Evolutionary conservation across 129 eudicot genomes (phyloP).

Genomic region (Artemisia argyi): DNA sequence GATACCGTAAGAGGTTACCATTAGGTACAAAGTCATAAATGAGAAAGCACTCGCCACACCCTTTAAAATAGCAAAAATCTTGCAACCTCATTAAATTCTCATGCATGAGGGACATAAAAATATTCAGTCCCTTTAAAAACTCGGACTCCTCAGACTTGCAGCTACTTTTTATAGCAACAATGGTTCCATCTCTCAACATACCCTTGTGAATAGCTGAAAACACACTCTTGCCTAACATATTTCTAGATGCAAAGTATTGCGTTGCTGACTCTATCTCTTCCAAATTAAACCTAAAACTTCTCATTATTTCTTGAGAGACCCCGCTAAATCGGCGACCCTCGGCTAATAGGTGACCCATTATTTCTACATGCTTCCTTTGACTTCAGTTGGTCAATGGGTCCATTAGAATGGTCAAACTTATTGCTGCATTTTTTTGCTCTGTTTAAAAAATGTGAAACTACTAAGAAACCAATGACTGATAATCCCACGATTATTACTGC

Average conservation of each 20-base stretch:
- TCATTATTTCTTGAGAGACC: conserved; percentile 64
- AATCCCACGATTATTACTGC: conserved; percentile 51
- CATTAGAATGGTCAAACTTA: conserved; percentile 39
- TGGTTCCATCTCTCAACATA: conserved; percentile 78
- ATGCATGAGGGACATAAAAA: no score
- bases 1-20: no score
- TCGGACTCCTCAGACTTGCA: conserved; percentile 92
- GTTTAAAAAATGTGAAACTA: conserved; percentile 50
- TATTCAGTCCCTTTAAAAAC: no score
- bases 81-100: no score
- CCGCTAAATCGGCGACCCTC: conserved; percentile 82
- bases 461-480: conserved; percentile 49
- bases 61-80: no score
- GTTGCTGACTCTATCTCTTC: conserved; percentile 93
- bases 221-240: conserved; percentile 78
- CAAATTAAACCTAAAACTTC: conserved; percentile 73
- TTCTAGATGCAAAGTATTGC: conserved; percentile 74
- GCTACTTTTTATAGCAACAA: conserved; percentile 82
- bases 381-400: conserved; percentile 49
- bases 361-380: conserved; percentile 55
- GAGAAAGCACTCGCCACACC: no score
- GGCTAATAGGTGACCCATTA: conserved; percentile 85
- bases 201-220: conserved; percentile 84
- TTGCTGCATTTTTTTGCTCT: conserved; percentile 47
- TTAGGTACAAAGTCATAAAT: no score